Evolutionary conservation across 2,329 filamentous ascomycete genomes (phyloP).

Genomic region (Lithohypha guttulata): DNA sequence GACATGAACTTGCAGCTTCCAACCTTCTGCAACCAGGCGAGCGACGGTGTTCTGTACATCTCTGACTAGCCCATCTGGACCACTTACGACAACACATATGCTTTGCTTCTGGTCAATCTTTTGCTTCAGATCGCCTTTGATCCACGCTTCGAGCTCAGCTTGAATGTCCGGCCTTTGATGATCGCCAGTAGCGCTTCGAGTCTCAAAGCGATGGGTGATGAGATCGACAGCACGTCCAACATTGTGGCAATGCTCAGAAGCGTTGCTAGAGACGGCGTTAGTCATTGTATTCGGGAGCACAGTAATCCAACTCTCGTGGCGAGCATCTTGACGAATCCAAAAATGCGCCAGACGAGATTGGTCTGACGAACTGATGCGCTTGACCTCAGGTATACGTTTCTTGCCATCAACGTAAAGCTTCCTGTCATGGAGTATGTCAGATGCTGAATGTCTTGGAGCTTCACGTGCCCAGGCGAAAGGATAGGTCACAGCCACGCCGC

Average conservation of each 20-base stretch:
- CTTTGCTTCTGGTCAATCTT: slow-evolving; percentile 22
- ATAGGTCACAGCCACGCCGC: slow-evolving; percentile 54
- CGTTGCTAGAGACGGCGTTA: background rate
- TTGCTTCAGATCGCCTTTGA: slow-evolving; percentile 16
- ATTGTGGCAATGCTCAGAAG: background rate
- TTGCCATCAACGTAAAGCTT: slow-evolving; percentile 13
- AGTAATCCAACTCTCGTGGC: slow-evolving; percentile 16
- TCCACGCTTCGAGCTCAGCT: slow-evolving; percentile 19
- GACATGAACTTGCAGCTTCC: slow-evolving; percentile 43
- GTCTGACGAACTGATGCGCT: background rate
- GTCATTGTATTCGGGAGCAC: slow-evolving; percentile 12
- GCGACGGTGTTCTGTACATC: slow-evolving; percentile 50
- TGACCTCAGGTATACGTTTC: slow-evolving; percentile 7
- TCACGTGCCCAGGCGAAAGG: slow-evolving; percentile 37
- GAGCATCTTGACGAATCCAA: slow-evolving; percentile 20
- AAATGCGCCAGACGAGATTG: slow-evolving; percentile 15
- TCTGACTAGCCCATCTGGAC: slow-evolving; percentile 52
- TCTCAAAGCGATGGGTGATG: slow-evolving; percentile 18
- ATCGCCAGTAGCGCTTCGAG: slow-evolving; percentile 11
- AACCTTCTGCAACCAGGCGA: slow-evolving; percentile 37
- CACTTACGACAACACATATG: slow-evolving; percentile 48
- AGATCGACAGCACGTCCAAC: slow-evolving; percentile 12
- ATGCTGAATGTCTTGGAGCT: slow-evolving; percentile 5
- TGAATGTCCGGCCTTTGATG: slow-evolving; percentile 18
- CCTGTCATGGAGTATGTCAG: slow-evolving; percentile 13